Percentiles rank a stretch among this genome's conserved stretches.
phyloP scores from a whole-genome alignment of 2,329 filamentous ascomycete genomes.

The Hymenoscyphus infarciens region DNA sequence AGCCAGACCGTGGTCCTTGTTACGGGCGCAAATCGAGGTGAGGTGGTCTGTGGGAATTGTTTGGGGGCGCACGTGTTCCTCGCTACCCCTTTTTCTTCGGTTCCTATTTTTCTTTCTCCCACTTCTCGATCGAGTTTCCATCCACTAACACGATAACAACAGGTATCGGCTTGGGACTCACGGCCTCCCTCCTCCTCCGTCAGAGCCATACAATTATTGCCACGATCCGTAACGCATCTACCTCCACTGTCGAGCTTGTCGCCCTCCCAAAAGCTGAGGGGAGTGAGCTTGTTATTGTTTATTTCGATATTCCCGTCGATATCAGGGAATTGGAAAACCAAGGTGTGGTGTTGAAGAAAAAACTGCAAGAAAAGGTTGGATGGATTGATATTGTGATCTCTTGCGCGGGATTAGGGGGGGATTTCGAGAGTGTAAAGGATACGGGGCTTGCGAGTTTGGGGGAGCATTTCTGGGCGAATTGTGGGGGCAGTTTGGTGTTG shows the following conservation, averaged over 20 bases:
- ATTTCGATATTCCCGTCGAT: slow-evolving; percentile 32
- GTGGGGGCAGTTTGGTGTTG: slow-evolving; percentile 41
- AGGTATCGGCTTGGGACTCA: slow-evolving; percentile 37
- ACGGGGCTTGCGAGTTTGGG: slow-evolving; percentile 38
- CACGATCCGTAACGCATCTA: slow-evolving; percentile 35
- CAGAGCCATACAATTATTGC: slow-evolving; percentile 41
- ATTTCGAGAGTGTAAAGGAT: slow-evolving; percentile 31
- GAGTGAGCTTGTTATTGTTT: slow-evolving; percentile 39
- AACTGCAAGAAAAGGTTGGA: slow-evolving; percentile 31
- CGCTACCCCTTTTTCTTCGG: neutral
- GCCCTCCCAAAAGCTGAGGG: slow-evolving; percentile 17
- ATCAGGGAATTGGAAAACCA: slow-evolving; percentile 15
- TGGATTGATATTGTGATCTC: slow-evolving; percentile 48
- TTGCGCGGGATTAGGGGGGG: slow-evolving; percentile 44
- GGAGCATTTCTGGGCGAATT: slow-evolving; percentile 42
- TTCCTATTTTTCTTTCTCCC: neutral
- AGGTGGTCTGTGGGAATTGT: neutral
- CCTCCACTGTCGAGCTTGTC: slow-evolving; percentile 29
- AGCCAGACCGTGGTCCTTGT: slow-evolving; percentile 24
- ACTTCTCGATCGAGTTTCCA: slow-evolving; percentile 7
- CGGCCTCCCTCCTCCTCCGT: slow-evolving; percentile 36
- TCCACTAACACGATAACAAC: slow-evolving; percentile 16
- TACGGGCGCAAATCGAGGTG: slow-evolving; percentile 33
- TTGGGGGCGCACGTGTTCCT: neutral
- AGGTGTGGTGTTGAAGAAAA: slow-evolving; percentile 9